These are phyloP conservation scores for Suaeda aralocaspica DNA, from an alignment of 148 eudicot species.

Conservation along the genomic window DNA sequence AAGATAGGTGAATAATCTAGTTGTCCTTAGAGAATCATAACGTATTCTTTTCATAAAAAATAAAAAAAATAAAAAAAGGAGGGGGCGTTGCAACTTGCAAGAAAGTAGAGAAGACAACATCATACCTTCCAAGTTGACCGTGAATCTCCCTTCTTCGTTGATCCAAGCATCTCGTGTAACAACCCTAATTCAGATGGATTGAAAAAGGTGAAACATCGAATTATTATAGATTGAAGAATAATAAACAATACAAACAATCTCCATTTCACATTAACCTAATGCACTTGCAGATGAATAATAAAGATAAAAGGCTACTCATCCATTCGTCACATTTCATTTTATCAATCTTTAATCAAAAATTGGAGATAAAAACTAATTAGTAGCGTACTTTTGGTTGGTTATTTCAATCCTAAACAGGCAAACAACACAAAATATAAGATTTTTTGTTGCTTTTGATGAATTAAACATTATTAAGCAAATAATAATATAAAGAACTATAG, in stretches of 20 bases:
- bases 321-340: background rate
- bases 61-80: too few relatives aligned
- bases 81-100: background rate
- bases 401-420: background rate
- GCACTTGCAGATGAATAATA: background rate
- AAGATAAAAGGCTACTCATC: background rate
- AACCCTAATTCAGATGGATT: constrained; percentile 41
- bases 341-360: background rate
- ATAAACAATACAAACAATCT: background rate
- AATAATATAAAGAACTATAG: background rate
- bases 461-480: background rate
- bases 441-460: background rate
- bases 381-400: background rate
- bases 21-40: background rate
- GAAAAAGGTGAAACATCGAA: too few relatives aligned
- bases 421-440: too few relatives aligned
- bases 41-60: too few relatives aligned
- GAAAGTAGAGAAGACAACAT: background rate
- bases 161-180: constrained; percentile 83
- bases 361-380: background rate
- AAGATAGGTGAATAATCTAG: background rate
- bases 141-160: constrained; percentile 59
- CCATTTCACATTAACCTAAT: background rate
- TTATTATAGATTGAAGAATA: background rate
- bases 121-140: constrained; percentile 83